Conservation (phyloP, 2,329 filamentous ascomycete species). For the Aspergillus glaucus region DNA sequence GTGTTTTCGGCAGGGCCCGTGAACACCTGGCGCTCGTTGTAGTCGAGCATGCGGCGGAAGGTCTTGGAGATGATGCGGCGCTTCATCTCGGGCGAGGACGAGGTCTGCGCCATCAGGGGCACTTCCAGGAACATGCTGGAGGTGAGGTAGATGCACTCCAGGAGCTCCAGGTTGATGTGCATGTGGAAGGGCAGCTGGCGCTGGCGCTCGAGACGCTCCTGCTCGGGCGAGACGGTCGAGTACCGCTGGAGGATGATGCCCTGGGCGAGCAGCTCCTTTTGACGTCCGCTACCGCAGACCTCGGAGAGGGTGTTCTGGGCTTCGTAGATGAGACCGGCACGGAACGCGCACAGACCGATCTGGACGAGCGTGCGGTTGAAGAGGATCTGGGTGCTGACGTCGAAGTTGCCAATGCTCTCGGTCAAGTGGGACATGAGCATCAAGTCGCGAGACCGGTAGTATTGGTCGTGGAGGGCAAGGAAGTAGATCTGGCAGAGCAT, state of each 20-base stretch:
- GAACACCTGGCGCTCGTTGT: slow-evolving; percentile 99
- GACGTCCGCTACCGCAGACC: slow-evolving; percentile 92
- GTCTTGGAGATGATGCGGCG: slow-evolving; percentile 99
- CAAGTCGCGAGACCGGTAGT: slow-evolving; percentile 97
- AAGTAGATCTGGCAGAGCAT: slow-evolving; percentile 99
- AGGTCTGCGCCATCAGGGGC: slow-evolving; percentile 90
- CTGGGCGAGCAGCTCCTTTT: slow-evolving; percentile 96
- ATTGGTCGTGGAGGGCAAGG: slow-evolving; percentile 92
- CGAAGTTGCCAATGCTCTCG: slow-evolving; percentile 93
- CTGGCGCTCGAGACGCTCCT: slow-evolving; percentile 94
- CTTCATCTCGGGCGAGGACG: slow-evolving; percentile 92
- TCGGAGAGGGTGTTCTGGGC: slow-evolving; percentile 96
- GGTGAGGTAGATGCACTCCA: slow-evolving; percentile 97
- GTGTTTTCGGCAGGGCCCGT: slow-evolving; percentile 98
- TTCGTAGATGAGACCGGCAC: slow-evolving; percentile 92
- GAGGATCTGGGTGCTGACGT: slow-evolving; percentile 93
- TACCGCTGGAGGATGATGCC: slow-evolving; percentile 98
- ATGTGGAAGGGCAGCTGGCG: slow-evolving; percentile 98
- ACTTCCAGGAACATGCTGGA: slow-evolving; percentile 99
- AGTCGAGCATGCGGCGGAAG: slow-evolving; percentile 97
- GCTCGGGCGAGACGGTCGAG: slow-evolving; percentile 91
- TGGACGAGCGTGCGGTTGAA: slow-evolving; percentile 98
- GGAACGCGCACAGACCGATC: slow-evolving; percentile 96
- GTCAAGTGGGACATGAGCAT: slow-evolving; percentile 99
- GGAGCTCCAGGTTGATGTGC: slow-evolving; percentile 98